Evolutionary conservation across 306 rosid genomes (phyloP), one percentile per base, ranked within the genome.

Genomic region (Argentina anserina): DNA sequence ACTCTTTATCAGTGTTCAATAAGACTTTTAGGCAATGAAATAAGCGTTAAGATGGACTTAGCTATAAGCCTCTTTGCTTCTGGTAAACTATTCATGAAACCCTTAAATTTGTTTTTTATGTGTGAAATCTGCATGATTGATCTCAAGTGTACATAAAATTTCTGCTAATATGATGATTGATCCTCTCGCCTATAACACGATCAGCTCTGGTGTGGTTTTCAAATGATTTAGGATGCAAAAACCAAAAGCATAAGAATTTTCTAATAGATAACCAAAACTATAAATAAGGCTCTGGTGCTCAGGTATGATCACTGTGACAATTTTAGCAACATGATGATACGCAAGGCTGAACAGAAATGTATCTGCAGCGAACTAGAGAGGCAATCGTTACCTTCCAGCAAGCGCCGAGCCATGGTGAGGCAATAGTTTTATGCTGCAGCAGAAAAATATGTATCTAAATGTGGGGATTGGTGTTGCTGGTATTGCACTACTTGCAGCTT

Each of bases 361-460:
- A 49, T 69, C 21, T n/a, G 45, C 52, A 23, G 39, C 9, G 18
- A 61, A 25, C 58, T 33, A 58, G 39, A 1, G 68, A 46, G 37
- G 61, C 46, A 33, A 40, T 20, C 17, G 1, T 49, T 71, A 90
- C 92, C 92, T 85, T 81, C 60, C 31, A 81, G 83, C 72, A 62
- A 15, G 47, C 52, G 86, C 55, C 87, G 81, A 79, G 87, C 41
- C 90, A 90, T 87, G 25, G 28, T 64, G 29, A 21, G 42, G 46
- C 34, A 53, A 67, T 67, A 67, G 10, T 28, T 28, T 29, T 28
- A 11, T 26, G 62, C 31, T 70, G 74, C 64, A 7, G 74, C 37
- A 55, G 64, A 21, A 43, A 43, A 49, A 4, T 37, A 34, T 46
- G 58, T 17, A 21, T 8, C 13, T 21, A 20, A 36, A 23, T 70